Evolutionary conservation across 2,329 filamentous ascomycete genomes (phyloP).

Genomic region (Colletotrichum sp.): DNA sequence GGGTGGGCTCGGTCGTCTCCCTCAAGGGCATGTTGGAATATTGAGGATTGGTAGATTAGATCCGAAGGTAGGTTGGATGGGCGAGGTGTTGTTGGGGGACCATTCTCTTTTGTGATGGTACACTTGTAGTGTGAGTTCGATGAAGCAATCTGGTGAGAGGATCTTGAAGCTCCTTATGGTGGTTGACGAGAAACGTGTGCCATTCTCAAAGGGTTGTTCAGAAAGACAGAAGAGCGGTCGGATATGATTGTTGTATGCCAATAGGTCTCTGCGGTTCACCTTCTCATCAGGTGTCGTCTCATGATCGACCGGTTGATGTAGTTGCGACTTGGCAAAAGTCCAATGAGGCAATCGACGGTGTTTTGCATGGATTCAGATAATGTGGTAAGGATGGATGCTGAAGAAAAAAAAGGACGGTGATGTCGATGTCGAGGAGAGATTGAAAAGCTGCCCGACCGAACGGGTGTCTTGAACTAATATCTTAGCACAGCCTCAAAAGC

Average conservation of each 20-base stretch:
- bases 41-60: background rate
- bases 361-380: background rate
- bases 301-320: background rate
- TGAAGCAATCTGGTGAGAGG: background rate
- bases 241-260: background rate
- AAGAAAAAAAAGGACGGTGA: background rate
- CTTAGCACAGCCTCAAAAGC: background rate
- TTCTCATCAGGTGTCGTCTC: background rate
- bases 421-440: background rate
- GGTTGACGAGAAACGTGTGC: background rate
- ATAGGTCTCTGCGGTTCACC: background rate
- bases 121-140: fast-evolving
- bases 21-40: background rate
- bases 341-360: background rate
- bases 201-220: background rate
- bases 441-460: background rate
- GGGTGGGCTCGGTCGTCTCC: background rate
- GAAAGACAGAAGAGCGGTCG: background rate
- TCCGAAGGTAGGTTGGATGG: background rate
- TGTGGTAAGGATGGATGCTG: background rate
- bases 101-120: background rate
- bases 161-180: background rate
- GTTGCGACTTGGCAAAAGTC: background rate
- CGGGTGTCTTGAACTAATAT: background rate
- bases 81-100: background rate